Conservation (phyloP, 441 rosid species). For the Flueggea neowawraea region DNA sequence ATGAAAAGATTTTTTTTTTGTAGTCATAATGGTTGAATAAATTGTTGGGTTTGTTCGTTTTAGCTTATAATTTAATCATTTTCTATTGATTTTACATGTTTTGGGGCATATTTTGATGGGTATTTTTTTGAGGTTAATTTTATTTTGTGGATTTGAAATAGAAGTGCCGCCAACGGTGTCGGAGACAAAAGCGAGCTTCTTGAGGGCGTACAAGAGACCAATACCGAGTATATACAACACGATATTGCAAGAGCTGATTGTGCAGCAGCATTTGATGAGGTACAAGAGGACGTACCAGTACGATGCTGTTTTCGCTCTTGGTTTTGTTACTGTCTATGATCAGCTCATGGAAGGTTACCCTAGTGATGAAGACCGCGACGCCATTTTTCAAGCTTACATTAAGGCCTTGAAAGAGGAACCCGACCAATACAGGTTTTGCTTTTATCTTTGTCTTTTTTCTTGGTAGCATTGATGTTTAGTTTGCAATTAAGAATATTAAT, state of each 20-base stretch:
- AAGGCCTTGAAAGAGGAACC: slow-evolving; percentile 87
- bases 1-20: too few species aligned
- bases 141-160: slow-evolving; percentile 38
- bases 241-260: slow-evolving; percentile 84
- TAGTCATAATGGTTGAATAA: background rate
- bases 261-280: slow-evolving; percentile 92
- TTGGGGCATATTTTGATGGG: slow-evolving; percentile 5
- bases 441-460: background rate
- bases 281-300: slow-evolving; percentile 81
- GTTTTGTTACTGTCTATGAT: slow-evolving; percentile 91
- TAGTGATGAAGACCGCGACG: slow-evolving; percentile 80
- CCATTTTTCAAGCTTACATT: slow-evolving; percentile 78
- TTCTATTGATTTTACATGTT: slow-evolving; percentile 12
- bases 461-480: too few species aligned
- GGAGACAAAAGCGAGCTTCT: slow-evolving; percentile 75
- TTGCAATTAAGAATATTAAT: too few species aligned
- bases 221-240: slow-evolving; percentile 94
- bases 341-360: slow-evolving; percentile 99
- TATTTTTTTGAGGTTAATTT: background rate
- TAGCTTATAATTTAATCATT: slow-evolving; percentile 31
- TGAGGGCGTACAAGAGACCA: slow-evolving; percentile 77
- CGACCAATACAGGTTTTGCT: slow-evolving; percentile 69
- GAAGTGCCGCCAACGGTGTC: slow-evolving; percentile 55
- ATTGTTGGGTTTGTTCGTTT: background rate
- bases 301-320: slow-evolving; percentile 92